A percentile compares a stretch with the other conserved stretches of the same genome.
phyloP scores from a whole-genome alignment of 352 stramenopile species.

The Globisporangium megalacanthum region DNA sequence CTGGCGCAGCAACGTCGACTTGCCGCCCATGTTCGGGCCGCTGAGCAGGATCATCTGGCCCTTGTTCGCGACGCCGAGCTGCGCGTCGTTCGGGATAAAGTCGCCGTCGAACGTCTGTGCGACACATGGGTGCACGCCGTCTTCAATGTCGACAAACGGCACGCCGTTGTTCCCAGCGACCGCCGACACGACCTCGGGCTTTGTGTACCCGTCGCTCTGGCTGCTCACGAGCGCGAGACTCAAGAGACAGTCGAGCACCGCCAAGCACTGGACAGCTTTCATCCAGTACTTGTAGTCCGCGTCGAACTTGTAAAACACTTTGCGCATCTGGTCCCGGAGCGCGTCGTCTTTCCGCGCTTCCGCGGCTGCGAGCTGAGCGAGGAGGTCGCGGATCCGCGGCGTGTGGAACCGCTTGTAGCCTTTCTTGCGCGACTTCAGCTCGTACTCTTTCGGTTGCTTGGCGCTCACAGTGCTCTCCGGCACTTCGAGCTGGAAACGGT shows the following conservation, averaged over 20 bases:
- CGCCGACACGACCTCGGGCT: slow-evolving; percentile 87
- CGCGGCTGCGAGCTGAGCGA: slow-evolving; percentile 66
- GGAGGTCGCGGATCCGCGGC: slow-evolving; percentile 69
- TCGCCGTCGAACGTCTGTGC: slow-evolving; percentile 75
- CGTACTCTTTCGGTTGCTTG: slow-evolving; percentile 93
- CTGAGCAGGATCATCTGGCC: slow-evolving; percentile 91
- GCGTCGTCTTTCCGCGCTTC: slow-evolving; percentile 80
- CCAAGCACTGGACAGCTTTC: slow-evolving; percentile 88
- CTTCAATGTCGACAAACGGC: slow-evolving; percentile 88
- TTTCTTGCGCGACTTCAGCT: slow-evolving; percentile 93
- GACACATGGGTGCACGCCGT: slow-evolving; percentile 95
- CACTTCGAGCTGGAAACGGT: slow-evolving; percentile 92
- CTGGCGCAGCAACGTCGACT: slow-evolving; percentile 97
- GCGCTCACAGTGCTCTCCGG: slow-evolving; percentile 66
- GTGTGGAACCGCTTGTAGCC: slow-evolving; percentile 92
- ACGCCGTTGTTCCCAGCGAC: slow-evolving; percentile 32
- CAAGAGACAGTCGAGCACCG: slow-evolving; percentile 94
- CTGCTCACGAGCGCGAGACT: slow-evolving; percentile 92
- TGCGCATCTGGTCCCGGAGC: slow-evolving; percentile 85
- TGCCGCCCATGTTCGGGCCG: slow-evolving; percentile 98
- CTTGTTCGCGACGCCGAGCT: slow-evolving; percentile 70
- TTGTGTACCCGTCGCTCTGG: slow-evolving; percentile 90
- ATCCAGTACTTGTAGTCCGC: slow-evolving; percentile 91
- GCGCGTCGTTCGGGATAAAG: slow-evolving; percentile 97
- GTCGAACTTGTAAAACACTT: slow-evolving; percentile 97